Base-by-base conservation (phyloP, 176 grass and related monocot species). In the Oryza australiensis region DNA sequence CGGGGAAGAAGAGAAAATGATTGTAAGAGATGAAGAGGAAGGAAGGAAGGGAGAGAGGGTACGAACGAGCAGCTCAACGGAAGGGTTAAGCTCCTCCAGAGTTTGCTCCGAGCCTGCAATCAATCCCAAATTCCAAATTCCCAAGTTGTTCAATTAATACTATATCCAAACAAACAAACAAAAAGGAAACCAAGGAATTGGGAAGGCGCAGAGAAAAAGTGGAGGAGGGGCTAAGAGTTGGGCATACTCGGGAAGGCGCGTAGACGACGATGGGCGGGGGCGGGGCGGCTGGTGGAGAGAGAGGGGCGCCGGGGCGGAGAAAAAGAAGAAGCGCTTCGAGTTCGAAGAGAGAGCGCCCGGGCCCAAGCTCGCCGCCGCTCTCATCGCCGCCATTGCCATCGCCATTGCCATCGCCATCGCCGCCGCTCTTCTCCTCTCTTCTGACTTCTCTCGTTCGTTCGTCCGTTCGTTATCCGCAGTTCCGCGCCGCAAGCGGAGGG, bases 31-130 rank as follows among this genome's bases (percentile, higher is more conserved):
- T 14, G 27, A 8, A 6, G 51, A 28, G 53, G 62, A 1, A 12
- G 0, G 2, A 16, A 2, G 8, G 4, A 14, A 32, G 20, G 12
- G 5, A 22, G 12, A 41, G 18, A 62, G 26, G 34, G 23, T 82
- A 82, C 79, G 1, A 72, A 82, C 79, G 2, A 82, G 66, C 12
- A 82, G 68, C 12, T 81, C 78, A 38, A 87, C 78, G 70, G 85
- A 81, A 14, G 85, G 85, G 64, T 81, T 80, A 70, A 81, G 77
- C 23, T 87, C 78, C 85, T 81, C 71, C 3, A 76, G 34, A 29
- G 78, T 71, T 38, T 72, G 8, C 22, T 82, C 79, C 2, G 67
- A 72, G 40, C 5, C 79, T 82, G 79, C 66, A 37, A 8, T 18
- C 66, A 37, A 8, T 18, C 7, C 1, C 53, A 81, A 34, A 10